Evolutionary conservation across 495 filamentous ascomycete species (phyloP).

Genomic region (Penicillium turbatum): DNA sequence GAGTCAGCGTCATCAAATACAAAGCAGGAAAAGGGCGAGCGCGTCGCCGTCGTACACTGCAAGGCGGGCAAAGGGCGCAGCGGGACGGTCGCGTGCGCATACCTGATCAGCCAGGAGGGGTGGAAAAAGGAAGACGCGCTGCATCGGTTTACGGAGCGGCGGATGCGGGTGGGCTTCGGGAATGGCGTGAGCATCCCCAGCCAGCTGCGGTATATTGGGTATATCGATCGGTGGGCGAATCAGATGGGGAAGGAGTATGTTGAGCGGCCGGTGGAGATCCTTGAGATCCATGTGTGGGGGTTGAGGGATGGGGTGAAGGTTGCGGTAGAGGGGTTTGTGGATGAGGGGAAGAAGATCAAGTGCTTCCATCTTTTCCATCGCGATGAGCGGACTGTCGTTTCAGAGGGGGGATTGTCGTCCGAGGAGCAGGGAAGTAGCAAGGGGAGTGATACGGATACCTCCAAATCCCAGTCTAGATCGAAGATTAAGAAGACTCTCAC

Average conservation of each 20-base stretch:
- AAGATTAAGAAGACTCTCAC: background rate
- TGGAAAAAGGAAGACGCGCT: conserved; percentile 79
- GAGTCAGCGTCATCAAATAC: conserved; percentile 6
- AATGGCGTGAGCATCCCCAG: conserved; percentile 89
- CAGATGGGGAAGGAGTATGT: conserved; percentile 69
- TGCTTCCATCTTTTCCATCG: conserved; percentile 74
- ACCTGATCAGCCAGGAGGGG: conserved; percentile 84
- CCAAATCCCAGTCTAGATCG: background rate
- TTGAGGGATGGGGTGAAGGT: conserved; percentile 84
- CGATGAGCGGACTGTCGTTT: conserved; percentile 68
- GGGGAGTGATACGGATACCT: background rate
- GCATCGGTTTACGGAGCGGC: conserved; percentile 73
- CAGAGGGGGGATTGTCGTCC: conserved; percentile 32
- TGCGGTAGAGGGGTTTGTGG: conserved; percentile 75
- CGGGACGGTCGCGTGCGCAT: conserved; percentile 82
- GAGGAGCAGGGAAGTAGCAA: conserved; percentile 3
- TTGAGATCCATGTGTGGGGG: conserved; percentile 89
- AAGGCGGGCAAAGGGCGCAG: conserved; percentile 95
- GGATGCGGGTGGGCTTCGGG: conserved; percentile 87
- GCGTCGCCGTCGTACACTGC: conserved; percentile 90
- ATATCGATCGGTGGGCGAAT: conserved; percentile 82
- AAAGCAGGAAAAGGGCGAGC: conserved; percentile 26
- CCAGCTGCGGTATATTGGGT: conserved; percentile 83
- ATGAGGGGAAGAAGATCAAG: conserved; percentile 83
- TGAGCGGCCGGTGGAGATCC: conserved; percentile 76